Base-by-base conservation (phyloP, 768 basidiomycete genomes). In the Russula abietina region DNA sequence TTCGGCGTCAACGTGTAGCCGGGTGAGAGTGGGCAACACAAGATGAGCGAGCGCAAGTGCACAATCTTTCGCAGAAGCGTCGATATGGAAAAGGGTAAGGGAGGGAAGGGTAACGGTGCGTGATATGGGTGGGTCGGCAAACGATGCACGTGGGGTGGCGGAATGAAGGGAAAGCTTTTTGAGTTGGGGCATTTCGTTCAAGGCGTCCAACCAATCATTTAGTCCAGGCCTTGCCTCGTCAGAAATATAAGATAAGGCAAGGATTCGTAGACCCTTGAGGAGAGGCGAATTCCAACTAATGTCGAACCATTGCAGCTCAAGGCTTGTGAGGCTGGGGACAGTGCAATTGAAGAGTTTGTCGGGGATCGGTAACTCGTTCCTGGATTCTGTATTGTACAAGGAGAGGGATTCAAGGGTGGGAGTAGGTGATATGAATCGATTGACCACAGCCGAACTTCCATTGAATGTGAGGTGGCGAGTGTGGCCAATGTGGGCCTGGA, bases 1-100 rank as follows among this genome's bases (percentile, higher is more conserved):
- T 9, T 39, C 10, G 26, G 16, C 38, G 9, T 26, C n/a, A 28
- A 41, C 19, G 55, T 17, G 28, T 22, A 65, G 11, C n/a, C n/a
- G n/a, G n/a, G n/a, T n/a, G n/a, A n/a, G n/a, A n/a, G n/a, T n/a
- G n/a, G n/a, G n/a, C n/a, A 61, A 43, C n/a, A 32, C 1, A 19
- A 65, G 60, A 43, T 61, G 52, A 7, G 59, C 24, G 9, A 60
- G 59, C 0, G 59, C 43, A 8, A 60, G 19, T 0, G 16, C 41
- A 54, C 59, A 60, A 26, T 60, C 43, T 22, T 4, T 14, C 16
- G 59, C 32, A 24, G 43, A 0, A 26, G 52, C 32, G 6, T 41
- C 26, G 4, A 45, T 30, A 9, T 53, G n/a, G 11, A 60, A 9
- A 3, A 26, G 51, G 16, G 19, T 45, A 12, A 60, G 51, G 33